Base-by-base conservation (phyloP, 306 rosid species). In the Pueraria montana region DNA sequence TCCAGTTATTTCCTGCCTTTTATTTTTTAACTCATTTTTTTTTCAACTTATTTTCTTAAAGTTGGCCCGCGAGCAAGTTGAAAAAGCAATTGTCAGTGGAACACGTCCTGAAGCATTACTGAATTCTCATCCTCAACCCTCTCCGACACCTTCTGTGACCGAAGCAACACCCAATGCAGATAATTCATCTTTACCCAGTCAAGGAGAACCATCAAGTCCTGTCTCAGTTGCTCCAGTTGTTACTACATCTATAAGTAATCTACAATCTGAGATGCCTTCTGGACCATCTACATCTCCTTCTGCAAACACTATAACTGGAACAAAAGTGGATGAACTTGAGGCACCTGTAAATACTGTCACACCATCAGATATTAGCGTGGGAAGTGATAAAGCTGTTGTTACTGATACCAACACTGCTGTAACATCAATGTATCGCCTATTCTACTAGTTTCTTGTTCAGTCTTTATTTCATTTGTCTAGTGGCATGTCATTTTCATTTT, bases 21-120 rank as follows among this genome's bases (percentile, higher is more conserved):
- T 58, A 17, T 36, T 67, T 67, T 66, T 81, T 4, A 49, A 26
- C 55, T 79, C 46, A 17, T 76, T 84, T 81, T 81, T 58, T 82
- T 81, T 71, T 82, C 80, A 42, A 64, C 72, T 65, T 66, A 69
- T 77, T 74, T 77, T 70, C 64, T 52, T 86, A 62, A 76, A 95
- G 98, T 89, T 93, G 95, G 97, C 94, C 53, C 97, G 95, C 27
- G 92, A 90, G 79, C 92, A 89, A 89, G 88, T 84, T 59, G 95
- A 86, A 77, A 92, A 89, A 78, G 86, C 72, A 56, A 74, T 88
- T 83, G 82, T 86, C 64, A 80, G 84, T 77, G 94, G 88, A 81
- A 72, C 87, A 74, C 84, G 50, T 59, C 84, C 76, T 46, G 89
- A 87, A 45, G 58, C 83, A 56, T 18, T 56, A 30, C 43, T 53